A percentile compares a stretch with the other conserved stretches of the same genome.
Evolutionary conservation across 441 rosid genomes (phyloP).

Genomic region (Cnidoscolus chayamansa): DNA sequence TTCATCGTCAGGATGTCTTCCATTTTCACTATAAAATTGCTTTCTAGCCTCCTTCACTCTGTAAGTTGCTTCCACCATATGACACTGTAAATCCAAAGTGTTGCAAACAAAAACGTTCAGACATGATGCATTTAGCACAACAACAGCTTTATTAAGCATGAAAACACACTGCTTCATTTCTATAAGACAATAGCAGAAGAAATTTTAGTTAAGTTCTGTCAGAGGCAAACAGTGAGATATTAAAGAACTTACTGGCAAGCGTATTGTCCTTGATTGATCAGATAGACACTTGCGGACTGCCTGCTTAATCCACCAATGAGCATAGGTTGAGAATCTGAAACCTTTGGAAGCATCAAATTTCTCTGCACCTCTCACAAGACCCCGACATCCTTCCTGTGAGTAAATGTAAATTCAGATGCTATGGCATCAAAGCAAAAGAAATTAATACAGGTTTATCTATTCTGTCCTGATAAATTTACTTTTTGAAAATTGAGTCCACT

Average conservation of each 20-base stretch:
- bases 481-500: conserved; percentile 1
- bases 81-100: conserved; percentile 49
- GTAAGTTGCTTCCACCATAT: conserved; percentile 87
- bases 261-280: conserved; percentile 77
- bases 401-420: conserved; percentile 23
- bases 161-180: background rate
- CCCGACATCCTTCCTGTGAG: conserved; percentile 85
- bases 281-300: conserved; percentile 82
- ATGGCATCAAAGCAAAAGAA: background rate
- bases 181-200: too few relatives aligned
- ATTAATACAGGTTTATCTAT: background rate
- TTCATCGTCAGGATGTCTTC: conserved; percentile 68
- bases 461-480: background rate
- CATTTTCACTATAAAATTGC: conserved; percentile 61
- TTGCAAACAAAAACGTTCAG: conserved; percentile 9
- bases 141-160: background rate
- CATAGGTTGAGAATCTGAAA: conserved; percentile 92
- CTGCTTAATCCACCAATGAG: conserved; percentile 98
- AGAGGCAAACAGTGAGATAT: background rate
- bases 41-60: conserved; percentile 83
- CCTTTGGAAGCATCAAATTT: conserved; percentile 94
- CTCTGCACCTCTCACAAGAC: conserved; percentile 83
- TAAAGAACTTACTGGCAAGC: conserved; percentile 66
- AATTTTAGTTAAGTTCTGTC: background rate
- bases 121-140: background rate